Percentiles rank a stretch among this genome's conserved stretches.
Conservation (phyloP, 1,139 yeast genomes). For the Hyphopichia pseudoburtonii region DNA sequence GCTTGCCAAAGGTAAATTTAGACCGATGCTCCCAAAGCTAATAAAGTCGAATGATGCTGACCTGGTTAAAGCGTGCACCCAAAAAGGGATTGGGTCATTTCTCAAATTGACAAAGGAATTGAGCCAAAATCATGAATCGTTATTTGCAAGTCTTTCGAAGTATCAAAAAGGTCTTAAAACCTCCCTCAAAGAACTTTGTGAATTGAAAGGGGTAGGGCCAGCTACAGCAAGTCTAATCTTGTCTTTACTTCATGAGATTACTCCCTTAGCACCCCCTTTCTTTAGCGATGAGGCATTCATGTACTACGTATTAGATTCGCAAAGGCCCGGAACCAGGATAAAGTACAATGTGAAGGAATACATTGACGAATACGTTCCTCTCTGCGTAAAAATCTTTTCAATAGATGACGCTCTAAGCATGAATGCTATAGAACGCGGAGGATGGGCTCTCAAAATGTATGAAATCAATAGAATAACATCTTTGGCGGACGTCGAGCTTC, state of each 20-base stretch:
- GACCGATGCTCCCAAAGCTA: conserved; percentile 45
- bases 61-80: conserved; percentile 27
- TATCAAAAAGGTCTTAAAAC: conserved; percentile 15
- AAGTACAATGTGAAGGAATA: conserved; percentile 47
- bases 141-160: not conserved
- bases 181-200: conserved; percentile 30
- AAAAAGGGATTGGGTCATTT: conserved; percentile 26
- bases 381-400: conserved; percentile 17
- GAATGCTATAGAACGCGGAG: conserved; percentile 32
- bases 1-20: conserved; percentile 46
- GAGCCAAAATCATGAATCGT: too few species aligned
- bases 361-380: conserved; percentile 31
- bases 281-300: conserved; percentile 50
- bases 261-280: conserved; percentile 40
- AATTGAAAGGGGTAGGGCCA: conserved; percentile 50
- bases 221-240: conserved; percentile 49
- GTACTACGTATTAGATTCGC: conserved; percentile 32
- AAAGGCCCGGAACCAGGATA: conserved; percentile 30
- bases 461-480: conserved; percentile 23
- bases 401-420: conserved; percentile 12
- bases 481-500: conserved; percentile 24
- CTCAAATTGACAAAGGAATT: conserved; percentile 15
- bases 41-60: conserved; percentile 34
- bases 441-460: conserved; percentile 37
- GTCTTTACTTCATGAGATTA: conserved; percentile 28